Evolutionary conservation across 1,139 yeast species (phyloP).

Genomic region (Kazachstania sp.): DNA sequence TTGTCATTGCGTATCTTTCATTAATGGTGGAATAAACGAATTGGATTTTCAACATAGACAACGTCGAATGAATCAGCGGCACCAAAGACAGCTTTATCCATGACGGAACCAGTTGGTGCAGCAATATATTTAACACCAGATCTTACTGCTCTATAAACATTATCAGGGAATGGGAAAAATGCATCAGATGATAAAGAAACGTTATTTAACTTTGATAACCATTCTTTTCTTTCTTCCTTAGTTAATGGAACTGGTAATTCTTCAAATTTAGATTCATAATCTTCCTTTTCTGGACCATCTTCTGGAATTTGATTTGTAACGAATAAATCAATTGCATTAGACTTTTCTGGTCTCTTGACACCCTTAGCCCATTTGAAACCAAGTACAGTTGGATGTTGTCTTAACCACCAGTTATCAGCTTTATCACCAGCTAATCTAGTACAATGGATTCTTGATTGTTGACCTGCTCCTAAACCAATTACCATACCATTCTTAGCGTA

Average conservation of each 20-base stretch:
- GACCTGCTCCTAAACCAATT: slow-evolving; percentile 97
- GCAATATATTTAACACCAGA: slow-evolving; percentile 93
- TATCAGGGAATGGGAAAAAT: slow-evolving; percentile 99
- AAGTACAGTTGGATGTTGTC: slow-evolving; percentile 93
- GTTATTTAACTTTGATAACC: slow-evolving; percentile 69
- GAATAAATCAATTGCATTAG: slow-evolving; percentile 90
- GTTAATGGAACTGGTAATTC: slow-evolving; percentile 78
- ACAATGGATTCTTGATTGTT: slow-evolving; percentile 98
- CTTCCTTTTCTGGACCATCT: slow-evolving; percentile 85
- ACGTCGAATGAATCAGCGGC: slow-evolving; percentile 88
- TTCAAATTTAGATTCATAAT: slow-evolving; percentile 83
- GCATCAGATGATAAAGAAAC: slow-evolving; percentile 96
- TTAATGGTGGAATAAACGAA: slow-evolving; percentile 89
- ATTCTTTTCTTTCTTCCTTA: slow-evolving; percentile 72
- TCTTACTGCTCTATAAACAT: slow-evolving; percentile 93
- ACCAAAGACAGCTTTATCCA: slow-evolving; percentile 91
- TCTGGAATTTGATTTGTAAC: slow-evolving; percentile 89
- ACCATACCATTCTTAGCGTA: slow-evolving; percentile 99
- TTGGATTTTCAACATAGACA: slow-evolving; percentile 90
- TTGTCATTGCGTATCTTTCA: slow-evolving; percentile 28
- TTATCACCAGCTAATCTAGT: slow-evolving; percentile 98
- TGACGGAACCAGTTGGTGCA: slow-evolving; percentile 96
- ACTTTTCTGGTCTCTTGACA: slow-evolving; percentile 96
- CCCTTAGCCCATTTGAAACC: slow-evolving; percentile 97
- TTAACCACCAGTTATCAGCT: slow-evolving; percentile 99